A percentile compares a stretch with the other conserved stretches of the same genome.
These are phyloP conservation scores for Colletotrichum noveboracense DNA, from an alignment of 2,329 filamentous ascomycete species.

Conservation along the genomic window DNA sequence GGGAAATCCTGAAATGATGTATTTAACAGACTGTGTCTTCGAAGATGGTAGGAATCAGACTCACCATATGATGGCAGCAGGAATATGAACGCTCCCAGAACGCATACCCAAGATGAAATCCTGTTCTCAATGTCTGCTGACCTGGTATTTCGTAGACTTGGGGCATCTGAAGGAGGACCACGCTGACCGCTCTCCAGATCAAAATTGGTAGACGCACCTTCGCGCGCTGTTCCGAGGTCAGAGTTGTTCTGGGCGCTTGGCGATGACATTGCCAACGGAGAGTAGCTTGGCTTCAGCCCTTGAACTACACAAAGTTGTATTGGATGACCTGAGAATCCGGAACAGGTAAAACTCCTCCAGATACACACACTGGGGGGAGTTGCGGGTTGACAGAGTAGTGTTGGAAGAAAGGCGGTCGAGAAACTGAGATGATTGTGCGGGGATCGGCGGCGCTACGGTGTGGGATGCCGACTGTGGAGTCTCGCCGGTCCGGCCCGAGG, in stretches of 20 bases:
- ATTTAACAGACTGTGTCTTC: not conserved
- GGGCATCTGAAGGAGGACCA: not conserved
- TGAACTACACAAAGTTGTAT: not conserved
- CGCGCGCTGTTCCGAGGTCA: not conserved
- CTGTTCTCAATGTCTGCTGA: not conserved
- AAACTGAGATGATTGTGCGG: not conserved
- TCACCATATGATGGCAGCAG: not conserved
- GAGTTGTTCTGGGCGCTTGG: not conserved
- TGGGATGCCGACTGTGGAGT: not conserved
- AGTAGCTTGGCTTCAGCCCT: not conserved
- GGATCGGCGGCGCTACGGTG: not conserved
- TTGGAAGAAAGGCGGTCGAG: not conserved
- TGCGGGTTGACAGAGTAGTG: not conserved
- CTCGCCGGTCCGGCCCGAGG: not conserved
- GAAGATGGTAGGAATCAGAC: not conserved
- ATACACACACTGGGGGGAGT: rapidly evolving
- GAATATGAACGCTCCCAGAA: not conserved
- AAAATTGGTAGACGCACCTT: not conserved
- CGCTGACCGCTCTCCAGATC: not conserved
- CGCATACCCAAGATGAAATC: not conserved
- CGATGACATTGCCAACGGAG: not conserved
- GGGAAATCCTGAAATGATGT: conserved; percentile 43
- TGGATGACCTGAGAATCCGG: not conserved
- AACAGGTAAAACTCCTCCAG: not conserved
- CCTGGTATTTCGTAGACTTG: not conserved